Evolutionary conservation across 306 rosid genomes (phyloP).

Genomic region (Parietaria judaica): DNA sequence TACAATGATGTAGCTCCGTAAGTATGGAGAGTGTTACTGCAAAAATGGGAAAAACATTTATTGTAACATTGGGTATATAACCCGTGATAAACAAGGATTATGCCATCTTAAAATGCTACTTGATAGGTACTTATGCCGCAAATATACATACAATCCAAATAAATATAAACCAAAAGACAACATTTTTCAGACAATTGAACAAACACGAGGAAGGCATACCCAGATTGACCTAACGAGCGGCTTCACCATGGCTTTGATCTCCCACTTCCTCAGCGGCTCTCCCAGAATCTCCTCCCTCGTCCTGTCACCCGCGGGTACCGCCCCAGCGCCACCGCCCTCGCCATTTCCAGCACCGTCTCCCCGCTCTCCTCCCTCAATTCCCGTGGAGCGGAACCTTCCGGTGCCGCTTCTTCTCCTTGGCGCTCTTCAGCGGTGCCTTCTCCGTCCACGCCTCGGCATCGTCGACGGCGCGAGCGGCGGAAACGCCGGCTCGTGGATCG

Average conservation of each 20-base stretch:
- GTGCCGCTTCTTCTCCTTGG: constrained; percentile 52
- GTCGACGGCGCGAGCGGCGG: constrained; percentile 80
- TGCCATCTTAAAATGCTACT: too few species aligned
- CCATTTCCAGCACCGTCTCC: constrained; percentile 62
- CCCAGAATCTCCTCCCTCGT: constrained; percentile 78
- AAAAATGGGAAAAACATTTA: too few species aligned
- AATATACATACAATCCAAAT: too few species aligned
- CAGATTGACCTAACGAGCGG: constrained; percentile 68
- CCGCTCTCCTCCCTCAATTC: constrained; percentile 41
- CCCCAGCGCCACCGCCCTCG: constrained; percentile 50
- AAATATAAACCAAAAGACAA: too few species aligned
- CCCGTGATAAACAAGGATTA: too few species aligned
- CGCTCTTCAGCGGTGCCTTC: constrained; percentile 83
- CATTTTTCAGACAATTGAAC: not conserved
- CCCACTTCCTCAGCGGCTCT: constrained; percentile 75
- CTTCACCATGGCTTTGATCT: constrained; percentile 56
- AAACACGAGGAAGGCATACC: constrained; percentile 32
- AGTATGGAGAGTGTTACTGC: too few species aligned
- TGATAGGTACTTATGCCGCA: too few species aligned
- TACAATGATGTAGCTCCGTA: too few species aligned
- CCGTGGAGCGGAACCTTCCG: constrained; percentile 60
- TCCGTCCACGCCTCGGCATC: constrained; percentile 96
- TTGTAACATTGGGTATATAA: too few species aligned
- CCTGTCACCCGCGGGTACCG: constrained; percentile 38
- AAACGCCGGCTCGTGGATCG: constrained; percentile 86